A percentile compares a stretch with the other conserved stretches of the same genome.
Evolutionary conservation across 2,329 filamentous ascomycete species (phyloP).

Genomic region (Cladosporium velox): DNA sequence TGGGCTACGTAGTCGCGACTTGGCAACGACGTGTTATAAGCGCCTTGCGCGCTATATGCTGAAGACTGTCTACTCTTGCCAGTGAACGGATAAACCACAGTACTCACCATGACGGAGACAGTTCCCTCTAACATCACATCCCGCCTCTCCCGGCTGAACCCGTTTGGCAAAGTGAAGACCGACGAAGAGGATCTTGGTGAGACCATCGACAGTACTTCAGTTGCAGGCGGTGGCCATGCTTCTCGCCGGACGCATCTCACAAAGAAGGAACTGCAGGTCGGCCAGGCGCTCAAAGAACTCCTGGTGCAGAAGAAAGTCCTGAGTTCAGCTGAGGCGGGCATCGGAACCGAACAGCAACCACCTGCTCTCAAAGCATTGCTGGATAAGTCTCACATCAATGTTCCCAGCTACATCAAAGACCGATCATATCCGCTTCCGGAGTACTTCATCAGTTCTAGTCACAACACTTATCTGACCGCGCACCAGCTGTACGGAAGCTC

Average conservation of each 20-base stretch:
- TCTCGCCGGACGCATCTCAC: slow-evolving; percentile 51
- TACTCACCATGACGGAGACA: slow-evolving; percentile 11
- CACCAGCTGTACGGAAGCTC: slow-evolving; percentile 69
- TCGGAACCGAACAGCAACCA: slow-evolving; percentile 50
- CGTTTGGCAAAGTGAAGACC: slow-evolving; percentile 37
- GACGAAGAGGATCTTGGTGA: slow-evolving; percentile 59
- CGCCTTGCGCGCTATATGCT: background rate
- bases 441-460: slow-evolving; percentile 72
- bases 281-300: slow-evolving; percentile 58
- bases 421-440: slow-evolving; percentile 63
- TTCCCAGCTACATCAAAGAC: slow-evolving; percentile 58
- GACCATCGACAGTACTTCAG: slow-evolving; percentile 49
- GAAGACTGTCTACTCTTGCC: background rate
- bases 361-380: slow-evolving; percentile 55
- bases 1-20: slow-evolving; percentile 12
- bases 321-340: slow-evolving; percentile 49
- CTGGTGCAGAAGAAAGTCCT: slow-evolving; percentile 57
- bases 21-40: background rate
- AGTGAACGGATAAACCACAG: background rate
- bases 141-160: slow-evolving; percentile 44
- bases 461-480: slow-evolving; percentile 72
- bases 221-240: slow-evolving; percentile 63
- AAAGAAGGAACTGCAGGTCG: slow-evolving; percentile 60
- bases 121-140: slow-evolving; percentile 28
- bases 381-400: slow-evolving; percentile 58